A percentile compares a stretch with the other conserved stretches of the same genome.
Conservation (phyloP, 176 grass and related monocot species). For the Avena insularis region DNA sequence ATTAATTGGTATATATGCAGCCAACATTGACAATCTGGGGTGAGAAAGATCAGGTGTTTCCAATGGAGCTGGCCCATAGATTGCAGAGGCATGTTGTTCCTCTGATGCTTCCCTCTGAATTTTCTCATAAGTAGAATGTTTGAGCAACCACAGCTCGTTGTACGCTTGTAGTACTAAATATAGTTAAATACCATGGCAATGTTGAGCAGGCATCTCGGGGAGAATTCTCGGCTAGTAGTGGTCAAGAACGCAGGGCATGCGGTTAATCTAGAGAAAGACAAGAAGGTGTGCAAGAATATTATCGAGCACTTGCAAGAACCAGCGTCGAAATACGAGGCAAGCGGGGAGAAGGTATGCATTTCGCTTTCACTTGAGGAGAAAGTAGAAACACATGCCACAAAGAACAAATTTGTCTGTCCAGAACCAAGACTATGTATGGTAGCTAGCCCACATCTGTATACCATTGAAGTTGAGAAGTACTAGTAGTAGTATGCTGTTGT, state of each 20-base stretch:
- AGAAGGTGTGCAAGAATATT: slow-evolving; percentile 67
- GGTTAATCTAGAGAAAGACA: slow-evolving; percentile 79
- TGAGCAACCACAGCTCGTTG: not conserved
- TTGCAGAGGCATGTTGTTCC: slow-evolving; percentile 65
- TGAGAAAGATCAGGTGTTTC: slow-evolving; percentile 84
- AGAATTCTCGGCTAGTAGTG: slow-evolving; percentile 69
- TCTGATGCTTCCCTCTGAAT: not conserved
- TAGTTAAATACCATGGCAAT: not conserved
- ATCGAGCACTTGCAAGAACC: slow-evolving; percentile 47
- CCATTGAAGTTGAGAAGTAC: not conserved
- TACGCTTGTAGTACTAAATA: not conserved
- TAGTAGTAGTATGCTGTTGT: not conserved
- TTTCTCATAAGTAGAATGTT: not conserved
- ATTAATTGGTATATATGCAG: slow-evolving; percentile 28
- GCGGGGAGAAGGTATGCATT: slow-evolving; percentile 32
- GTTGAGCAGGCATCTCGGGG: slow-evolving; percentile 62
- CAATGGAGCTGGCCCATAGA: slow-evolving; percentile 81
- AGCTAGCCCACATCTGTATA: not conserved
- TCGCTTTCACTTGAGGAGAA: slow-evolving; percentile 7
- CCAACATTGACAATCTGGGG: slow-evolving; percentile 86
- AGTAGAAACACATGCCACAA: not conserved
- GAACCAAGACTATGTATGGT: not conserved
- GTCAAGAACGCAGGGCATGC: slow-evolving; percentile 84
- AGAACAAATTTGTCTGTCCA: not conserved
- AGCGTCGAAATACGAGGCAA: not conserved